phyloP scores from a whole-genome alignment of 1,284 basidiomycete genomes.

The Vanrija sp. region DNA sequence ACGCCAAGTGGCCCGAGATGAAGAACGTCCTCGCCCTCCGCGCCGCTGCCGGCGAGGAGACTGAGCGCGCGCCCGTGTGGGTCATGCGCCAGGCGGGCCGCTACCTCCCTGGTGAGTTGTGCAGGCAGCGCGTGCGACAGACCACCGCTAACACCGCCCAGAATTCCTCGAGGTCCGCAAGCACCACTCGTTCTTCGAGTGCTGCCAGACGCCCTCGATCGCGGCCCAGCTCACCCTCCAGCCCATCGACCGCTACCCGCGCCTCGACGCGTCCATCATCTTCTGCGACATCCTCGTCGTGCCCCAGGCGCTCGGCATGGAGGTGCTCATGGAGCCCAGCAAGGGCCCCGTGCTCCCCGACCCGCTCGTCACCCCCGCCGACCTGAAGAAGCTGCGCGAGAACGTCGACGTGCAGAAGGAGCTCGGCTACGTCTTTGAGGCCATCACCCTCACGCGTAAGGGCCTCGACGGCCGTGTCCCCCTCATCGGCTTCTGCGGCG shows the following conservation, averaged over 20 bases:
- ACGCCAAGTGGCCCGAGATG: slow-evolving; percentile 56
- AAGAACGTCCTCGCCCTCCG: slow-evolving; percentile 86
- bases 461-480: slow-evolving; percentile 80
- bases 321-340: slow-evolving; percentile 81
- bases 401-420: slow-evolving; percentile 73
- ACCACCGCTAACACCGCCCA: slow-evolving; percentile 42
- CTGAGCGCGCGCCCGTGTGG: slow-evolving; percentile 93
- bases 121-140: neutral
- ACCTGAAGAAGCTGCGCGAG: slow-evolving; percentile 60
- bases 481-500: slow-evolving; percentile 90
- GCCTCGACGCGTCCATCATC: slow-evolving; percentile 90
- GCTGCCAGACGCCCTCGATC: slow-evolving; percentile 81
- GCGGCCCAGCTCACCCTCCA: slow-evolving; percentile 85
- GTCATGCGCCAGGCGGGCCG: slow-evolving; percentile 98
- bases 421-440: slow-evolving; percentile 84
- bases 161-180: slow-evolving; percentile 82
- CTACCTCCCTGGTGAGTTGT: slow-evolving; percentile 79
- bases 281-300: slow-evolving; percentile 96
- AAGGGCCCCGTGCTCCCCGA: slow-evolving; percentile 75
- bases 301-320: slow-evolving; percentile 92
- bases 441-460: slow-evolving; percentile 74
- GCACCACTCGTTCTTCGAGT: slow-evolving; percentile 84
- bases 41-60: slow-evolving; percentile 81
- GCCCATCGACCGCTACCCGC: slow-evolving; percentile 77
- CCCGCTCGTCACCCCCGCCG: slow-evolving; percentile 71